Base-by-base conservation (phyloP, 305 asterid genomes). In the Salvia sclarea region DNA sequence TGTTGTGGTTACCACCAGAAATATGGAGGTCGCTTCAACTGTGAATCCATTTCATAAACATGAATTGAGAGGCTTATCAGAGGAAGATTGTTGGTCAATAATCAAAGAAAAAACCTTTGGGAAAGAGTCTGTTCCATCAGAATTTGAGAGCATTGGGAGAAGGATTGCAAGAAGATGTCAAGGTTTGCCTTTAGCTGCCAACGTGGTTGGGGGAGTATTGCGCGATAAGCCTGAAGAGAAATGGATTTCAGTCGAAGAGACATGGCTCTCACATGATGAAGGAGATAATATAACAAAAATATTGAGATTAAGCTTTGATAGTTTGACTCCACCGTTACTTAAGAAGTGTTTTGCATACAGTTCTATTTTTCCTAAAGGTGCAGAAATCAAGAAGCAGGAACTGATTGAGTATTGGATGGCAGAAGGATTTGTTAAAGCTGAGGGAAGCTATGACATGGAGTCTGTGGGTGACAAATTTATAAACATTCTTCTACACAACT, bases 301-400 rank as follows among this genome's bases (percentile, higher is more conserved):
- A 8, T 68, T 81, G 10, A 72, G 28, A 35, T 17, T 81, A 37
- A 81, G 81, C 52, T 81, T 71, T 30, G 79, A 75, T 55, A 49
- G 37, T 61, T 61, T 81, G 75, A 65, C 74, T 17, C 35, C 73
- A 2, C 47, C 56, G 9, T 14, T 45, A 9, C 54, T 78, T 0
- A 70, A 81, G 10, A 78, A 75, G 49, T 77, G 82, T 10, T 77
- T 80, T 28, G 82, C 80, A 6, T 77, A 63, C 14, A 74, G 75
- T 50, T 76, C 82, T 81, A 0, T 25, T 82, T 5, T 80, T 77
- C 12, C 48, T 38, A 0, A 72, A 64, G 24, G 81, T 78, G 17
- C 6, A 0, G 0, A 4, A 3, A 56, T 80, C 1, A n/a, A 10
- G 1, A 68, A 18, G 66, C 65, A 75, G 14, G 3, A 55, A n/a